Percentiles rank a stretch among this genome's conserved stretches.
Evolutionary conservation across 257 asterid genomes (phyloP).

Genomic region (Ilex asprella): DNA sequence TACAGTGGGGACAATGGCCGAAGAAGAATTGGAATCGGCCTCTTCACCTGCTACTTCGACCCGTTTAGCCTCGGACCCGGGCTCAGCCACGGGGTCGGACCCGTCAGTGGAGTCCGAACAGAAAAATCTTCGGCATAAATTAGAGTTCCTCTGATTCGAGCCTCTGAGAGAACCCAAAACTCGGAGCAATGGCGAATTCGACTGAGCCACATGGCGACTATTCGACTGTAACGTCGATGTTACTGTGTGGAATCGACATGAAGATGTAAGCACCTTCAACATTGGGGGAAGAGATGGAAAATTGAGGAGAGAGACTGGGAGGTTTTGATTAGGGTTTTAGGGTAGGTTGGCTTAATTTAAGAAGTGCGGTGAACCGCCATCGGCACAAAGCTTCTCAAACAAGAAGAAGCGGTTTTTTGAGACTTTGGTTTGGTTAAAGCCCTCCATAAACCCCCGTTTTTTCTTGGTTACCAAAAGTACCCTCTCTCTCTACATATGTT

Average conservation of each 20-base stretch:
- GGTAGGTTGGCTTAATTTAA: conserved; percentile 4
- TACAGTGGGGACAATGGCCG: conserved; percentile 72
- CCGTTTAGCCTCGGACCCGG: conserved; percentile 34
- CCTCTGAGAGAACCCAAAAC: conserved; percentile 30
- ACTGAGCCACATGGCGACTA: conserved; percentile 36
- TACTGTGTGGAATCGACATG: conserved; percentile 40
- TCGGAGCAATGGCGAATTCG: conserved; percentile 51
- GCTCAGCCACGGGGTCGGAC: conserved; percentile 33
- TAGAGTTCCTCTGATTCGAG: conserved; percentile 27
- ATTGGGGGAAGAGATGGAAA: conserved; percentile 19
- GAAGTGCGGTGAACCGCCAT: conserved; percentile 32
- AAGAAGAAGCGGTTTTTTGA: conserved; percentile 14
- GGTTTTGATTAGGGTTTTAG: conserved; percentile 5
- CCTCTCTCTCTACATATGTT: conserved; percentile 10
- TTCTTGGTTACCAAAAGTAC: conserved; percentile 15
- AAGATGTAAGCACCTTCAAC: conserved; percentile 69
- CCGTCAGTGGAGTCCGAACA: conserved; percentile 75
- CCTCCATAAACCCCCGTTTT: conserved; percentile 54
- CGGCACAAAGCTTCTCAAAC: conserved; percentile 32
- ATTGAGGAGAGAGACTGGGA: neutral
- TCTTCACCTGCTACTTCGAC: conserved; percentile 41
- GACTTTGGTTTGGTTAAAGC: conserved; percentile 23
- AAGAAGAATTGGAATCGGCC: conserved; percentile 50
- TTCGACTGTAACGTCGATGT: conserved; percentile 32
- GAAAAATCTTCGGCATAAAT: conserved; percentile 50